A percentile compares a stretch with the other conserved stretches of the same genome.
Conservation (phyloP, 2,329 filamentous ascomycete genomes). For the Pseudogymnoascus sp. region DNA sequence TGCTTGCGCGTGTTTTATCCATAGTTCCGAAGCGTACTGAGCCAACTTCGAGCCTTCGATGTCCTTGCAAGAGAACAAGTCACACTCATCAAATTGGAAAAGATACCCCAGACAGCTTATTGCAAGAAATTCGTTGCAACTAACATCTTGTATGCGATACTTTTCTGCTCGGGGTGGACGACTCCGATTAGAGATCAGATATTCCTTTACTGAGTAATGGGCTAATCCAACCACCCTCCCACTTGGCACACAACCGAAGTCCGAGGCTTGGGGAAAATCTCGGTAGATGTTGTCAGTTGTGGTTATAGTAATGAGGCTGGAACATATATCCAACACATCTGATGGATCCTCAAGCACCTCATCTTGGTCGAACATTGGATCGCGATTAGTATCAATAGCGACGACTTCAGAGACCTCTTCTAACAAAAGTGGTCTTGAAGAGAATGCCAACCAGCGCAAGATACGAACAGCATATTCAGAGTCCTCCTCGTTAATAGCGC, state of each 20-base stretch:
- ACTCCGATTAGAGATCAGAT: slow-evolving; percentile 15
- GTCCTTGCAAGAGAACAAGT: background rate
- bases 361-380: background rate
- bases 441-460: slow-evolving; percentile 19
- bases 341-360: background rate
- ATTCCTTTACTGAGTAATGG: slow-evolving; percentile 30
- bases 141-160: slow-evolving; percentile 18
- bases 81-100: background rate
- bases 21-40: slow-evolving; percentile 22
- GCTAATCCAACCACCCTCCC: slow-evolving; percentile 17
- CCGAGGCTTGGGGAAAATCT: background rate
- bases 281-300: background rate
- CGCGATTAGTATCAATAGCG: background rate
- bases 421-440: background rate
- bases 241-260: background rate
- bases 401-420: slow-evolving; percentile 15
- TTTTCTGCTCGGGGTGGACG: slow-evolving; percentile 18
- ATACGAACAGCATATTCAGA: slow-evolving; percentile 13
- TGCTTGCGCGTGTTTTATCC: slow-evolving; percentile 16
- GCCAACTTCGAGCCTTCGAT: slow-evolving; percentile 16
- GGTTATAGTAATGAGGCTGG: background rate
- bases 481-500: slow-evolving; percentile 17
- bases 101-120: background rate
- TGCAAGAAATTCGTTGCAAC: slow-evolving; percentile 22
- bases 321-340: background rate